These are phyloP conservation scores for Apiosordaria backusii DNA, from an alignment of 495 filamentous ascomycete genomes.

Conservation along the genomic window DNA sequence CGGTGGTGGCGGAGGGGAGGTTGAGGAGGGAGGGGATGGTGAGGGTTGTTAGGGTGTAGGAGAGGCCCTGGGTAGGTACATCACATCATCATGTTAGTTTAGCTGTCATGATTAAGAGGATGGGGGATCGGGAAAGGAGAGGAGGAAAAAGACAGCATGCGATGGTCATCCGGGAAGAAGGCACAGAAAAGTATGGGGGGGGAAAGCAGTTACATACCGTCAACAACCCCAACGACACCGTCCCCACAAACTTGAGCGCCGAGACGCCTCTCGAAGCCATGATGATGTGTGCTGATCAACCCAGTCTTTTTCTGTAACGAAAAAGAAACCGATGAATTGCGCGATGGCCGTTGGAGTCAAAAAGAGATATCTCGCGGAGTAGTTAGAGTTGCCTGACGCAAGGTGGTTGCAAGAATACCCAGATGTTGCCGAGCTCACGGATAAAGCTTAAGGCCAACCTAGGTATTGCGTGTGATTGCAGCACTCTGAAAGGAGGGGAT, in stretches of 20 bases:
- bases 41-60: slow-evolving; percentile 70
- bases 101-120: not conserved
- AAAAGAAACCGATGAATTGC: not conserved
- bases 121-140: not conserved
- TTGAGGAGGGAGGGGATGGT: slow-evolving; percentile 72
- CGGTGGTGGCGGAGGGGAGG: slow-evolving; percentile 67
- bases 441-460: slow-evolving; percentile 2
- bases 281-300: slow-evolving; percentile 23
- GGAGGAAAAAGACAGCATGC: slow-evolving; percentile 4
- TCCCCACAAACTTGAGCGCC: slow-evolving; percentile 83
- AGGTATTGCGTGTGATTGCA: slow-evolving; percentile 1
- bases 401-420: not conserved
- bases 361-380: not conserved
- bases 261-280: slow-evolving; percentile 71
- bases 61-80: slow-evolving; percentile 69
- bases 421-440: not conserved
- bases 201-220: slow-evolving; percentile 58
- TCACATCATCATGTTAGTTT: slow-evolving; percentile 6
- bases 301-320: not conserved
- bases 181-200: too few relatives aligned
- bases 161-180: too few relatives aligned
- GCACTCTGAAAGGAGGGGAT: not conserved
- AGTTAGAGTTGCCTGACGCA: not conserved
- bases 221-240: slow-evolving; percentile 77
- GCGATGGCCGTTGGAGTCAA: not conserved